Conservation (phyloP, 345 rosid genomes). For the rapeseed (Brassica napus) region Da-Ae NC_063450.1:33311001-33311500, state of each 20-base stretch:
- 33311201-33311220: not conserved
- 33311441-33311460: slow-evolving; percentile 46
- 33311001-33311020: slow-evolving; percentile 15
- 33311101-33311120: not conserved
- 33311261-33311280: slow-evolving; percentile 26
- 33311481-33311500: slow-evolving; percentile 34
- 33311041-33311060: slow-evolving; percentile 10
- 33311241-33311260: not conserved
- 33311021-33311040: not conserved
- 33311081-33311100: too few species aligned
- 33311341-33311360: not conserved
- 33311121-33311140: slow-evolving; percentile 6
- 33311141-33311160: slow-evolving; percentile 27
- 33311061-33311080: too few species aligned
- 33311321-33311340: not conserved
- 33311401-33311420: slow-evolving; percentile 44
- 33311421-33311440: slow-evolving; percentile 46
- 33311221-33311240: not conserved
- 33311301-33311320: not conserved
- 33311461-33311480: slow-evolving; percentile 33
- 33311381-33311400: not conserved
- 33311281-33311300: slow-evolving; percentile 3
- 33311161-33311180: slow-evolving; percentile 8
- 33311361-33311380: not conserved
- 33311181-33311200: not conserved